Conservation (phyloP, 2,329 filamentous ascomycete species). For the Beauveria pseudobassiana region DNA sequence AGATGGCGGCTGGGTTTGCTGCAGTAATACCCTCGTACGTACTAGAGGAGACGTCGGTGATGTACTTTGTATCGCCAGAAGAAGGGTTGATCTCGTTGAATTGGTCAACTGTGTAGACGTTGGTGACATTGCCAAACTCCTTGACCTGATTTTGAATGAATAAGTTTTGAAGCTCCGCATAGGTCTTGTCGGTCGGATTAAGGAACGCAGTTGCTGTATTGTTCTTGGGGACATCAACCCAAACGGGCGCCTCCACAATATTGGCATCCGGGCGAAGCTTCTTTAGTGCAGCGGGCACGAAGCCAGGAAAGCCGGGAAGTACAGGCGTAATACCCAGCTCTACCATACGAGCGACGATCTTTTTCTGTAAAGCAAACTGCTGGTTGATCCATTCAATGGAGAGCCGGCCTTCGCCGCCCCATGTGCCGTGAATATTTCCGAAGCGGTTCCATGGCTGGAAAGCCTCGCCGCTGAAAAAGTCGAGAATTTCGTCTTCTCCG, state of each 20-base stretch:
- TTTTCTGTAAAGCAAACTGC: constrained; percentile 40
- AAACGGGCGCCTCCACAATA: constrained; percentile 30
- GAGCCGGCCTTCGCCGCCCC: constrained; percentile 31
- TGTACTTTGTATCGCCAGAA: not conserved
- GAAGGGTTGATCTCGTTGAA: constrained; percentile 38
- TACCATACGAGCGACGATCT: constrained; percentile 41
- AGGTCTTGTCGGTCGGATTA: constrained; percentile 36
- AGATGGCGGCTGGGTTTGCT: constrained; percentile 39
- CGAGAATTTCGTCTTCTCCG: constrained; percentile 13
- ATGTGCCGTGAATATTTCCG: constrained; percentile 31
- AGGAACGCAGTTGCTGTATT: constrained; percentile 38
- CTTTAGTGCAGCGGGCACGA: constrained; percentile 35
- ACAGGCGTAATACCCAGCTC: constrained; percentile 46
- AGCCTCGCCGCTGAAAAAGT: not conserved
- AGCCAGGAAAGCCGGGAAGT: constrained; percentile 42
- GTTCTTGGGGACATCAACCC: constrained; percentile 20
- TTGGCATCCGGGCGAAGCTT: constrained; percentile 33
- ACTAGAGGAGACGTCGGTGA: constrained; percentile 17
- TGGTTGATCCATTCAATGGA: constrained; percentile 37
- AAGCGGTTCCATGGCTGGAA: constrained; percentile 3
- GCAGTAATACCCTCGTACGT: constrained; percentile 41
- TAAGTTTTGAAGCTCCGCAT: constrained; percentile 33
- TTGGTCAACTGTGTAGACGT: constrained; percentile 43
- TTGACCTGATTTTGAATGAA: constrained; percentile 38
- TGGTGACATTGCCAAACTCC: constrained; percentile 39